A percentile compares a stretch with the other conserved stretches of the same genome.
Evolutionary conservation across 2,329 filamentous ascomycete genomes (phyloP).

Genomic region (Alternaria sp.): DNA sequence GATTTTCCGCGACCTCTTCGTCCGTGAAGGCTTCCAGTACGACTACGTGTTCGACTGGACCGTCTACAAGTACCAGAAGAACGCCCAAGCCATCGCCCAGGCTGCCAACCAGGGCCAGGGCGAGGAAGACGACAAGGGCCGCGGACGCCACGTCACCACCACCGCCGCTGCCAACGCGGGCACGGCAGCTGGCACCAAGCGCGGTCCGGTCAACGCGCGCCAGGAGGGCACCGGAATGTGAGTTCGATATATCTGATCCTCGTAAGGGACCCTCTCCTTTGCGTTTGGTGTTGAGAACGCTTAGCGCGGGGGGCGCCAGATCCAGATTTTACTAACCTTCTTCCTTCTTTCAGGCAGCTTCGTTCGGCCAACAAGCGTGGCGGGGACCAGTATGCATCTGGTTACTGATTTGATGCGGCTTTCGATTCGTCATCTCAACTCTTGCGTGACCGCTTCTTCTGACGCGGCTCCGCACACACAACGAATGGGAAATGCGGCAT

Average conservation of each 20-base stretch:
- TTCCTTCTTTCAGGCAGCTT: constrained; percentile 56
- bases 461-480: constrained; percentile 40
- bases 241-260: constrained; percentile 80
- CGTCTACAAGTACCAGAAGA: constrained; percentile 99
- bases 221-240: constrained; percentile 96
- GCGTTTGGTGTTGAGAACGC: constrained; percentile 81
- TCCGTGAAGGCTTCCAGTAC: constrained; percentile 99
- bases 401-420: constrained; percentile 56
- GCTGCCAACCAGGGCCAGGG: constrained; percentile 70
- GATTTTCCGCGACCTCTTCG: constrained; percentile 99
- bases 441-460: constrained; percentile 44
- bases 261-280: constrained; percentile 89
- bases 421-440: constrained; percentile 51
- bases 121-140: constrained; percentile 78
- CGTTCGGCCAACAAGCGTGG: constrained; percentile 60
- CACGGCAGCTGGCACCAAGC: constrained; percentile 67
- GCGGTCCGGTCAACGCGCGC: constrained; percentile 75
- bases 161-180: constrained; percentile 70
- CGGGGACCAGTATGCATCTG: constrained; percentile 55
- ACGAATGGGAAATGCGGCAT: constrained; percentile 54
- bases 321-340: constrained; percentile 56
- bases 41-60: constrained; percentile 99
- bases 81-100: constrained; percentile 91
- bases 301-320: constrained; percentile 69
- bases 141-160: constrained; percentile 61